phyloP scores from a whole-genome alignment of 345 rosid genomes.

The Salix purpurea region DNA sequence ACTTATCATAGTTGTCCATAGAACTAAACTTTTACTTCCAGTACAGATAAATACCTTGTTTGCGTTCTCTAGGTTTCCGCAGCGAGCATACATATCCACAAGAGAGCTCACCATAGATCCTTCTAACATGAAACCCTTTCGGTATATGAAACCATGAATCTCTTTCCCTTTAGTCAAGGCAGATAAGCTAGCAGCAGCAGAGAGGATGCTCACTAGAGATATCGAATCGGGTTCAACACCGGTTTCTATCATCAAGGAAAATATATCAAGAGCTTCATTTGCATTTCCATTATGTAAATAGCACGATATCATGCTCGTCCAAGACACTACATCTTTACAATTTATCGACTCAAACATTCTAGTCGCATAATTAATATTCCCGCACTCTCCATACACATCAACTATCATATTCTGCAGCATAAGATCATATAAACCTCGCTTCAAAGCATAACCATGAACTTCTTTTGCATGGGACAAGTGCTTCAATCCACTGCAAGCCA shows the following conservation, averaged over 20 bases:
- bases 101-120: slow-evolving; percentile 57
- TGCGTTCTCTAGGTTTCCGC: slow-evolving; percentile 61
- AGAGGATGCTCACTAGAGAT: slow-evolving; percentile 53
- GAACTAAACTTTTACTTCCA: slow-evolving; percentile 39
- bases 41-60: slow-evolving; percentile 41
- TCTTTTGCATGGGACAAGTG: slow-evolving; percentile 47
- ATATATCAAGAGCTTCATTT: slow-evolving; percentile 54
- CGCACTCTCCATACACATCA: slow-evolving; percentile 66
- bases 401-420: slow-evolving; percentile 55
- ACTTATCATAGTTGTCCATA: slow-evolving; percentile 79
- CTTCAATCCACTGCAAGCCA: slow-evolving; percentile 49
- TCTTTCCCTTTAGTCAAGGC: slow-evolving; percentile 70
- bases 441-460: slow-evolving; percentile 57
- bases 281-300: slow-evolving; percentile 54
- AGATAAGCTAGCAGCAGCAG: slow-evolving; percentile 63
- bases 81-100: slow-evolving; percentile 78
- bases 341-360: slow-evolving; percentile 47
- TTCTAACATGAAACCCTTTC: slow-evolving; percentile 54
- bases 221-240: slow-evolving; percentile 55
- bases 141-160: slow-evolving; percentile 55
- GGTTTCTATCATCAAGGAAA: slow-evolving; percentile 45
- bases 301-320: slow-evolving; percentile 88
- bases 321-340: slow-evolving; percentile 68
- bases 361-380: slow-evolving; percentile 51
- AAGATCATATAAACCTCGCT: slow-evolving; percentile 53